Percentiles rank a stretch among this genome's conserved stretches.
Conservation (phyloP, 1,284 basidiomycete species). For the Cystobasidium sp. region DNA sequence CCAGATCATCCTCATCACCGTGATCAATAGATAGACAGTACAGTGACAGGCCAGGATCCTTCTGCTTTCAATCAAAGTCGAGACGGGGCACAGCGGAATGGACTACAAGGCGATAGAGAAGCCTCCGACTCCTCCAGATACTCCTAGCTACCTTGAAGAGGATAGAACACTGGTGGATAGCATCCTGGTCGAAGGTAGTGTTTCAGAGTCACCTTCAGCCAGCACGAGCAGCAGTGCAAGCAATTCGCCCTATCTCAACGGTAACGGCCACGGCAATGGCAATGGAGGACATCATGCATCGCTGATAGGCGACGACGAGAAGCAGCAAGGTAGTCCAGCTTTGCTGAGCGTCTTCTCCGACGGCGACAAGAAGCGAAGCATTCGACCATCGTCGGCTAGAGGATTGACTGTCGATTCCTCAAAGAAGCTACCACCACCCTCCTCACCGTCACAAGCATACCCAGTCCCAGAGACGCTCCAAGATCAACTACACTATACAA, state of each 20-base stretch:
- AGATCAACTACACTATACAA: slow-evolving; percentile 16
- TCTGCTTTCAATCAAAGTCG: slow-evolving; percentile 7
- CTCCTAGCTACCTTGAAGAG: slow-evolving; percentile 7
- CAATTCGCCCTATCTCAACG: slow-evolving; percentile 7
- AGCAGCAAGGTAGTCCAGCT: neutral
- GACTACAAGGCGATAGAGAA: slow-evolving; percentile 24
- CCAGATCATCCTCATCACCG: no score
- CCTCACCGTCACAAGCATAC: slow-evolving; percentile 16
- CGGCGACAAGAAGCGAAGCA: neutral
- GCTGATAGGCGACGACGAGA: neutral
- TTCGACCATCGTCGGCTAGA: neutral
- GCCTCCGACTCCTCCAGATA: slow-evolving; percentile 33
- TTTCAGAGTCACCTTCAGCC: neutral
- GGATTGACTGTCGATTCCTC: slow-evolving; percentile 14
- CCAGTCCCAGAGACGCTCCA: slow-evolving; percentile 13
- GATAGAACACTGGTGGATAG: slow-evolving; percentile 13
- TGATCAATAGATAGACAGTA: no score
- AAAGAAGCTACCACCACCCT: slow-evolving; percentile 1
- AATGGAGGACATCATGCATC: neutral
- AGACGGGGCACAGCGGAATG: neutral
- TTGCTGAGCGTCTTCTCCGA: slow-evolving; percentile 7
- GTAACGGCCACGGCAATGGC: slow-evolving; percentile 2
- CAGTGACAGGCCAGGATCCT: neutral
- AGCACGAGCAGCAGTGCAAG: neutral
- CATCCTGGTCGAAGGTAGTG: neutral